phyloP scores from a whole-genome alignment of 345 rosid genomes.

The Bretschneidera sinensis region DNA sequence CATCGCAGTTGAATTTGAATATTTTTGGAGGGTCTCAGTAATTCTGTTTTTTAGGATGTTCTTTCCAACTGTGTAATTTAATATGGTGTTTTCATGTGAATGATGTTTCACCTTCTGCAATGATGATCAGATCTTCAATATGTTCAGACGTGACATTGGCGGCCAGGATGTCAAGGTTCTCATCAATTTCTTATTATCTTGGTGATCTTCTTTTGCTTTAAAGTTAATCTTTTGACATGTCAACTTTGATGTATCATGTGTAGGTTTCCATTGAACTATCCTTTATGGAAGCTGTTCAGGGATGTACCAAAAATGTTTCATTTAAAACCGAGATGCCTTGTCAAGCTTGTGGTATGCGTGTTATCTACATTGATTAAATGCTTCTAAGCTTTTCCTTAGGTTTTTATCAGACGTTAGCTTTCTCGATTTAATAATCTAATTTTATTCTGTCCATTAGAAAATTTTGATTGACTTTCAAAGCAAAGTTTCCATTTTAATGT shows the following conservation, averaged over 20 bases:
- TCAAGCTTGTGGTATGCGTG: conserved; percentile 76
- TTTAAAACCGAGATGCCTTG: conserved; percentile 84
- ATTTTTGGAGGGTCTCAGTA: not conserved
- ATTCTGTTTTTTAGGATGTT: not conserved
- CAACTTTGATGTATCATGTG: conserved; percentile 20
- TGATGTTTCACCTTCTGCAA: conserved; percentile 12
- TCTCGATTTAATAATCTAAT: not conserved
- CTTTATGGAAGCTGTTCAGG: conserved; percentile 99
- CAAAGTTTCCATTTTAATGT: conserved; percentile 2
- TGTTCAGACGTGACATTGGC: conserved; percentile 58
- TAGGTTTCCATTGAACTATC: conserved; percentile 85
- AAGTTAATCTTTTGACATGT: conserved; percentile 5
- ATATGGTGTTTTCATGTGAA: conserved; percentile 5
- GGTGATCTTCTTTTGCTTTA: conserved; percentile 13
- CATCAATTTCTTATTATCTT: conserved; percentile 10
- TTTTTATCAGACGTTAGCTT: not conserved
- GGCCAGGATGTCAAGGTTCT: conserved; percentile 94
- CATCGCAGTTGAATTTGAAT: too few species aligned
- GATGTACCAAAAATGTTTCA: conserved; percentile 76
- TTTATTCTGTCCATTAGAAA: not conserved
- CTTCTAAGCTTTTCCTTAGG: not conserved
- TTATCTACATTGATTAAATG: not conserved
- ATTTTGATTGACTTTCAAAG: conserved; percentile 3
- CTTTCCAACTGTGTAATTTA: too few species aligned
- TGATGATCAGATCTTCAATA: conserved; percentile 50